A percentile compares a stretch with the other conserved stretches of the same genome.
phyloP scores from a whole-genome alignment of 2,329 filamentous ascomycete species.

The Sphaerostilbella broomeana region DNA sequence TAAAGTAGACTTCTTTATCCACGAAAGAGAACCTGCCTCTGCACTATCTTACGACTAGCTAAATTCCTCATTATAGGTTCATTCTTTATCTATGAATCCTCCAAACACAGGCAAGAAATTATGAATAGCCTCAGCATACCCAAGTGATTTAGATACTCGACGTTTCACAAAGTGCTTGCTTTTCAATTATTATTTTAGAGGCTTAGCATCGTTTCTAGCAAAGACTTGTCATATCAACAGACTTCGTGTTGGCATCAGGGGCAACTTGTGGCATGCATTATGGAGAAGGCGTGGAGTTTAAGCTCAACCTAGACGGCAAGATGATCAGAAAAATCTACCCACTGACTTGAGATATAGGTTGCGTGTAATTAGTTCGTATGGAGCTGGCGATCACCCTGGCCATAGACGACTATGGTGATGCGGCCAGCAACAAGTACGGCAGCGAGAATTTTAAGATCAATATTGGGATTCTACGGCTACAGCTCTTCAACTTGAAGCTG shows the following conservation, averaged over 20 bases:
- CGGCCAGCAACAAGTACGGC: conserved; percentile 55
- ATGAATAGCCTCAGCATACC: conserved; percentile 67
- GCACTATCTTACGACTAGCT: neutral
- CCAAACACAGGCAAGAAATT: conserved; percentile 53
- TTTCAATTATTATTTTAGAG: conserved; percentile 65
- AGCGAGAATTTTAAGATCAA: conserved; percentile 72
- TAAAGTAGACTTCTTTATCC: conserved; percentile 23
- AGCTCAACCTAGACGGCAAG: conserved; percentile 62
- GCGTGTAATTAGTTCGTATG: conserved; percentile 69
- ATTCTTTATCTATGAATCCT: conserved; percentile 58
- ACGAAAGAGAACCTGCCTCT: neutral
- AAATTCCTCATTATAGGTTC: conserved; percentile 48
- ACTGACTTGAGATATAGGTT: conserved; percentile 75
- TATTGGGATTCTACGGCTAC: conserved; percentile 63
- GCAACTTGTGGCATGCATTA: conserved; percentile 87
- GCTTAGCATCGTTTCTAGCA: conserved; percentile 60
- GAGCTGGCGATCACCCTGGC: conserved; percentile 76
- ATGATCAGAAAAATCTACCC: conserved; percentile 68
- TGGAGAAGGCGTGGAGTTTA: conserved; percentile 67
- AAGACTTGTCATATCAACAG: conserved; percentile 69
- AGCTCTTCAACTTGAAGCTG: conserved; percentile 58
- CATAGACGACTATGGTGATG: conserved; percentile 57
- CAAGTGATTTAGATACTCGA: conserved; percentile 78
- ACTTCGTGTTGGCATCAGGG: conserved; percentile 74
- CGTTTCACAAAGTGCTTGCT: conserved; percentile 60